Conservation (phyloP, 164 flowering plant species). For the Vitis riparia region DNA sequence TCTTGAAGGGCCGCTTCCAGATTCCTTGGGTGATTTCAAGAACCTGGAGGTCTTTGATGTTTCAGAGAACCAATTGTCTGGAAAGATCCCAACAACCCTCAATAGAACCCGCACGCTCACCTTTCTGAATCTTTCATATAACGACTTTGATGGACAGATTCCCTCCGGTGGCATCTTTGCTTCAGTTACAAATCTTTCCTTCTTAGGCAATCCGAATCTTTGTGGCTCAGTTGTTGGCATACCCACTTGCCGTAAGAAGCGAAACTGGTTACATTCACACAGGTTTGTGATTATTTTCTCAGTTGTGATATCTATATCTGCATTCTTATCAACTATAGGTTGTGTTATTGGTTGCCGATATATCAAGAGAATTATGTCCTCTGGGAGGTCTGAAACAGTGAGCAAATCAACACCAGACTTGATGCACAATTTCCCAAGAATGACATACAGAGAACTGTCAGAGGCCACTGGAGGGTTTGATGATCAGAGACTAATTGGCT, state of each 20-base stretch:
- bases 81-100: slow-evolving; percentile 45
- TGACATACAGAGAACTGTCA: slow-evolving; percentile 34
- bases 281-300: slow-evolving; percentile 30
- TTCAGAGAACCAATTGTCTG: slow-evolving; percentile 42
- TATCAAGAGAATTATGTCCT: slow-evolving; percentile 12
- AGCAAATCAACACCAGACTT: slow-evolving; percentile 29
- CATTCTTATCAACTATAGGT: slow-evolving; percentile 24
- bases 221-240: slow-evolving; percentile 43
- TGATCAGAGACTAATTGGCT: slow-evolving; percentile 31
- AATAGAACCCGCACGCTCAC: slow-evolving; percentile 29
- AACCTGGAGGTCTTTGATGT: slow-evolving; percentile 48
- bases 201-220: slow-evolving; percentile 41
- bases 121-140: slow-evolving; percentile 51
- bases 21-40: slow-evolving; percentile 38
- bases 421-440: slow-evolving; percentile 37
- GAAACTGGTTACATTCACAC: slow-evolving; percentile 20
- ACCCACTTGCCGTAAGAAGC: slow-evolving; percentile 22
- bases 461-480: slow-evolving; percentile 49
- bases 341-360: slow-evolving; percentile 30
- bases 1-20: slow-evolving; percentile 49
- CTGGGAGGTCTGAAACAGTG: slow-evolving; percentile 6
- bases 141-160: slow-evolving; percentile 42
- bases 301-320: slow-evolving; percentile 21
- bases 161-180: slow-evolving; percentile 43
- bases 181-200: slow-evolving; percentile 30